Evolutionary conservation across 352 stramenopile species (phyloP), one percentile per base, ranked within the genome.

Genomic region (Phytopythium ostracodes): DNA sequence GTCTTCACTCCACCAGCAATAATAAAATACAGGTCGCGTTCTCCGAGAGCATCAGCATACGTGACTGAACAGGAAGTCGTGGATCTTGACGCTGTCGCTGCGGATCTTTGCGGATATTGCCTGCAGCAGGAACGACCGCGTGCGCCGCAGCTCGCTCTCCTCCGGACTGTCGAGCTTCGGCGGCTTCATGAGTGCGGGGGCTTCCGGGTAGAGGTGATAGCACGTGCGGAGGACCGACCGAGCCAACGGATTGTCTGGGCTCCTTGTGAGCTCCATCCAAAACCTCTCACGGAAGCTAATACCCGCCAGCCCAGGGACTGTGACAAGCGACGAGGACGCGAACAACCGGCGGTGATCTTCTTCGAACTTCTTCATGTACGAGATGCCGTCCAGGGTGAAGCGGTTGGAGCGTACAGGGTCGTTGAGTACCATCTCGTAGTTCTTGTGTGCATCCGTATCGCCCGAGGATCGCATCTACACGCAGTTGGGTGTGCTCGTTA

Each of bases 261-360:
- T 71, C 5, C 70, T 57, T 6, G 66, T 67, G 17, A 76, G 70
- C 29, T 73, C 67, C 60, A 76, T 68, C 70, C 70, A 76, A 42
- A 60, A 72, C 43, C 62, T 63, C 17, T 71, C 64, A 8, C 64
- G 68, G 36, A 75, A 75, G 2, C 63, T 44, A 0, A 72, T 47
- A 4, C 57, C 68, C 22, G 64, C 2, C 10, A 25, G 24, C 1
- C 25, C 36, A 12, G 54, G n/a, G 11, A 60, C 40, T 5, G 54
- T 60, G 22, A 60, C 40, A 2, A 60, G 38, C 22, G 54, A 50
- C 7, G 36, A 51, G 54, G 29, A 51, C 24, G 24, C 38, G 18
- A 60, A 38, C 35, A 60, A n/a, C 5, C 4, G 25, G 17, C 38
- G 36, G 17, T 60, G 22, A 3, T 8, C 17, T 3, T 51, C 54